phyloP scores from a whole-genome alignment of 2,329 filamentous ascomycete species.

The Dactylellina leptospora region DNA sequence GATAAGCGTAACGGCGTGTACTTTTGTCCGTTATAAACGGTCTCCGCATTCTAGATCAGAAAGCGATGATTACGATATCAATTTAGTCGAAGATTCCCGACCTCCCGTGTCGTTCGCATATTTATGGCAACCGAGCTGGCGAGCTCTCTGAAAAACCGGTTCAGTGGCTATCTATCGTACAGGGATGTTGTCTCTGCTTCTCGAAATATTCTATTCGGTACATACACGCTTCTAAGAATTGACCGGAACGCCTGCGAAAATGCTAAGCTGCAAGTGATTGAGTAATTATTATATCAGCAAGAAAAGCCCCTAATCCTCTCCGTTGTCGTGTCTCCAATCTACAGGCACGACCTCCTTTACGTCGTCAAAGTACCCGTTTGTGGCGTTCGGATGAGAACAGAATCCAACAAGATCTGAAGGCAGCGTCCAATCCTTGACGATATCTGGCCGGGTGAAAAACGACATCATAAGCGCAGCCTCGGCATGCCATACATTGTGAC shows the following conservation, averaged over 20 bases:
- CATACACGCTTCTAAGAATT: background rate
- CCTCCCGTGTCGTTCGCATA: background rate
- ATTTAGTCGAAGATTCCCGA: background rate
- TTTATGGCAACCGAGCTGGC: background rate
- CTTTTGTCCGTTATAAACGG: background rate
- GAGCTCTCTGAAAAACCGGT: slow-evolving; percentile 1
- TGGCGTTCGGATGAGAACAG: slow-evolving; percentile 59
- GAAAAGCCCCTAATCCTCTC: slow-evolving; percentile 18
- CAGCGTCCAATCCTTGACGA: slow-evolving; percentile 62
- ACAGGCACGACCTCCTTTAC: slow-evolving; percentile 35
- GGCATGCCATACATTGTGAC: slow-evolving; percentile 68
- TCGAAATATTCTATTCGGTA: background rate
- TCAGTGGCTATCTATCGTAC: background rate
- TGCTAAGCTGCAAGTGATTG: background rate
- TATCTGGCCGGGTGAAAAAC: slow-evolving; percentile 65
- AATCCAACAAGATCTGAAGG: slow-evolving; percentile 63
- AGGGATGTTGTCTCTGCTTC: no score
- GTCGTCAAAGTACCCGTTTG: slow-evolving; percentile 38
- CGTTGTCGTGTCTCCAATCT: slow-evolving; percentile 43
- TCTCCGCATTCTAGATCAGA: background rate
- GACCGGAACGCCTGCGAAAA: slow-evolving; percentile 13
- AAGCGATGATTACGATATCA: background rate
- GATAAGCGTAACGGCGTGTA: no score
- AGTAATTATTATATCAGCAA: background rate
- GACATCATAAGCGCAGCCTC: slow-evolving; percentile 71